These are phyloP conservation scores for Candida sonorensis DNA, from an alignment of 805 yeast genomes.

Conservation along the genomic window DNA sequence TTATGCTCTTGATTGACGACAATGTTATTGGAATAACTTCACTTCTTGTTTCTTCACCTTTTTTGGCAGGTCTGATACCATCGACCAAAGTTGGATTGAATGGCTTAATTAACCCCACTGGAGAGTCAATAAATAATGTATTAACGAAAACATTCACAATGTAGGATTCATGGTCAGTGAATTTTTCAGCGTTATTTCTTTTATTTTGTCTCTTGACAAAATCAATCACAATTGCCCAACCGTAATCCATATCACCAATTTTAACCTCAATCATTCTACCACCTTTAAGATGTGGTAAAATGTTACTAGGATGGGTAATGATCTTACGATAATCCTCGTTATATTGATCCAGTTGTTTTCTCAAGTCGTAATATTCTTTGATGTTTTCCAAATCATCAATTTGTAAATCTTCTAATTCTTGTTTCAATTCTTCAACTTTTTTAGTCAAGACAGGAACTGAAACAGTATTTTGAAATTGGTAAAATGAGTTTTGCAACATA, in stretches of 20 bases:
- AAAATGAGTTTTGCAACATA: conserved; percentile 91
- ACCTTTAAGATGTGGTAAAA: conserved; percentile 75
- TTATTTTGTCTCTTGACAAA: conserved; percentile 60
- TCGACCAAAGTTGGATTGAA: conserved; percentile 74
- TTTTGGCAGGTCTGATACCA: conserved; percentile 79
- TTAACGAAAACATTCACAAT: conserved; percentile 78
- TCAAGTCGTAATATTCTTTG: conserved; percentile 76
- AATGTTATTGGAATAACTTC: conserved; percentile 84
- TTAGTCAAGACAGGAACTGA: conserved; percentile 82
- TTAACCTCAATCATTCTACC: conserved; percentile 77
- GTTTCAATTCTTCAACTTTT: conserved; percentile 48
- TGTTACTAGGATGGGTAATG: conserved; percentile 85
- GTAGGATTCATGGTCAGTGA: conserved; percentile 83
- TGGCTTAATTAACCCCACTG: conserved; percentile 72
- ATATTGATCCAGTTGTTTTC: conserved; percentile 63
- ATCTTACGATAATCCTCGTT: conserved; percentile 73
- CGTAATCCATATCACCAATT: conserved; percentile 63
- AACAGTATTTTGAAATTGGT: conserved; percentile 89
- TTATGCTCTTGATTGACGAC: conserved; percentile 64
- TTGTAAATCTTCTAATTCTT: conserved; percentile 38
- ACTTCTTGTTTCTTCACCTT: conserved; percentile 63
- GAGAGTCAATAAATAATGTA: conserved; percentile 75
- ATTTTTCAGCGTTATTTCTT: conserved; percentile 49
- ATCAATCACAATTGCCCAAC: conserved; percentile 92
- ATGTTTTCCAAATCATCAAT: conserved; percentile 72